A percentile compares a stretch with the other conserved stretches of the same genome.
phyloP scores from a whole-genome alignment of 768 basidiomycete species.

The Lenzites betulinus region DNA sequence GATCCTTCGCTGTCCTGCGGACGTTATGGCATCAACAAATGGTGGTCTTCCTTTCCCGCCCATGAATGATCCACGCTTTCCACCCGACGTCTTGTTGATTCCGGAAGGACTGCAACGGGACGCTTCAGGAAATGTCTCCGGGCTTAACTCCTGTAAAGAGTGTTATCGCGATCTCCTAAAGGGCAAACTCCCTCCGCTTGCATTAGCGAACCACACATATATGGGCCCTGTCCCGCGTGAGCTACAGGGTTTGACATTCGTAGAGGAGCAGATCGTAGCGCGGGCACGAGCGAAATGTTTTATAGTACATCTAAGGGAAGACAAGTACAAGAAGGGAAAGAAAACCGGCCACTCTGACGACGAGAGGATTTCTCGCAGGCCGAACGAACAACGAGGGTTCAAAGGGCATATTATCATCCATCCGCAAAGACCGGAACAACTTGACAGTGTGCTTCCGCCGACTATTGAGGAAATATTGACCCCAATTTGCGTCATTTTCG shows the following conservation, averaged over 20 bases:
- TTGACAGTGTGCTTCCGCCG: conserved; percentile 19
- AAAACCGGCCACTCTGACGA: no score
- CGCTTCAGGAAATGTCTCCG: background rate
- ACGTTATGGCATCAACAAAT: no score
- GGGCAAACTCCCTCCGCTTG: background rate
- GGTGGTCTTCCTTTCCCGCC: background rate
- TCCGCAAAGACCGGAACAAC: conserved; percentile 36
- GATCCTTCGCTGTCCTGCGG: background rate
- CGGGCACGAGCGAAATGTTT: background rate
- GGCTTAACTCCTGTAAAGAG: background rate
- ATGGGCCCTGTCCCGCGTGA: background rate
- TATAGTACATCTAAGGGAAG: background rate
- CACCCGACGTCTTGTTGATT: background rate
- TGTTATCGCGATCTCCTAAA: background rate
- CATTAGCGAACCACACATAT: background rate
- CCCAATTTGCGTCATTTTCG: conserved; percentile 43
- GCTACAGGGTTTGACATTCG: background rate
- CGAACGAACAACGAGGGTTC: conserved; percentile 34
- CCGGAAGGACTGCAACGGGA: background rate
- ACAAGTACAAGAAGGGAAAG: no score
- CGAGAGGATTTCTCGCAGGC: no score
- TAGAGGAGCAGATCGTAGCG: background rate
- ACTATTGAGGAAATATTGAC: conserved; percentile 23
- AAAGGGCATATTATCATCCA: conserved; percentile 45
- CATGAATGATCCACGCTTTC: background rate